Evolutionary conservation across 257 asterid genomes (phyloP).

Genomic region (Lycium barbarum): DNA sequence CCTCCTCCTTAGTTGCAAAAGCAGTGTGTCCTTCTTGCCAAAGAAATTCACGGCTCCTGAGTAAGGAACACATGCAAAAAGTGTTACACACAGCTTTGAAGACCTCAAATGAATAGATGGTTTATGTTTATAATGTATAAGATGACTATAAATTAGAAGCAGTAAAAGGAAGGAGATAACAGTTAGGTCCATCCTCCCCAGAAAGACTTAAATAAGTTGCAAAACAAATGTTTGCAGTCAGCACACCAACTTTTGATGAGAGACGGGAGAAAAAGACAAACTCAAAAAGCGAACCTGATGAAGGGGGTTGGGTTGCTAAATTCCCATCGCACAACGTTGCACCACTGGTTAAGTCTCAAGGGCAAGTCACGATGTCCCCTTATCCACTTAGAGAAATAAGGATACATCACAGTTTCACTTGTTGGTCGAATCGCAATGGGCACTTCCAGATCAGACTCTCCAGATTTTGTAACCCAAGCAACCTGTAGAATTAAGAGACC

Average conservation of each 20-base stretch:
- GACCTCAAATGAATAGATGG: conserved; percentile 10
- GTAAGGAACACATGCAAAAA: conserved; percentile 19
- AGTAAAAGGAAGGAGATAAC: neutral
- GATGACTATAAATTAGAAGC: neutral
- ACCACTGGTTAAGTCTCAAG: conserved; percentile 95
- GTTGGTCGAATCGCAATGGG: conserved; percentile 99
- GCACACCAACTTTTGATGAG: neutral
- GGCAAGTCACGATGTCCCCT: conserved; percentile 99
- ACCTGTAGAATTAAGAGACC: conserved; percentile 56
- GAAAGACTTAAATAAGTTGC: neutral
- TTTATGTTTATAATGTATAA: neutral
- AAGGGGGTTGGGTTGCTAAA: conserved; percentile 99
- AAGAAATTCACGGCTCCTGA: conserved; percentile 97
- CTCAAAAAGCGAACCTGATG: conserved; percentile 64
- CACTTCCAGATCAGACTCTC: conserved; percentile 89
- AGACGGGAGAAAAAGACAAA: neutral
- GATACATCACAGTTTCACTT: conserved; percentile 99
- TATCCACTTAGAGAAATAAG: conserved; percentile 96
- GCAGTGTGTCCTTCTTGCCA: conserved; percentile 99
- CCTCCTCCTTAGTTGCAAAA: conserved; percentile 94
- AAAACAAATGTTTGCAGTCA: conserved; percentile 18
- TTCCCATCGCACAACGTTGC: conserved; percentile 99
- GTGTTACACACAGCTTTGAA: neutral
- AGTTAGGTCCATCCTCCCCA: neutral
- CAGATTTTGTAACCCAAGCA: conserved; percentile 99